Evolutionary conservation across 495 filamentous ascomycete genomes (phyloP).

Genomic region (Aspergillus steynii): DNA sequence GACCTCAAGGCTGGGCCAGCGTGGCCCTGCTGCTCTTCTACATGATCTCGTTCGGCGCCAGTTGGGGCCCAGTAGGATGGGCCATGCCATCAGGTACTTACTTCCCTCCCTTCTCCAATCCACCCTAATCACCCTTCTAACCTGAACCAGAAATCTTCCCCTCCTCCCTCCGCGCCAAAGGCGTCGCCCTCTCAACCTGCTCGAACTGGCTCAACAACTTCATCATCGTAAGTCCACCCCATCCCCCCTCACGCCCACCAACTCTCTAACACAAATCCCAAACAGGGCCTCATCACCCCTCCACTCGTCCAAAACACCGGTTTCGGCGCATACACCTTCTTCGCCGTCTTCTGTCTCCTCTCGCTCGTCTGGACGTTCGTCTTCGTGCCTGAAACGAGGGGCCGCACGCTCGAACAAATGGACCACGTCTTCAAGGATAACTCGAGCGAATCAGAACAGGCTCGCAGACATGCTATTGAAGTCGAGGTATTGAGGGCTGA

Average conservation of each 20-base stretch:
- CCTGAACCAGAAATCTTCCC: slow-evolving; percentile 46
- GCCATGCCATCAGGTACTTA: slow-evolving; percentile 42
- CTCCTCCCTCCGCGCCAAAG: slow-evolving; percentile 52
- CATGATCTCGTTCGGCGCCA: slow-evolving; percentile 49
- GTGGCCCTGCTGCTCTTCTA: slow-evolving; percentile 50
- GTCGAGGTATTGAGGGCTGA: slow-evolving; percentile 28
- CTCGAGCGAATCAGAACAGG: slow-evolving; percentile 39
- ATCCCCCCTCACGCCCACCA: too few species aligned
- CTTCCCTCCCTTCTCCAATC: background rate
- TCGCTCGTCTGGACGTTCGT: slow-evolving; percentile 53
- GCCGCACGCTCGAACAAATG: slow-evolving; percentile 59
- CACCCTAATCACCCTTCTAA: background rate
- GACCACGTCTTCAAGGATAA: slow-evolving; percentile 54
- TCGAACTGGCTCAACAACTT: slow-evolving; percentile 61
- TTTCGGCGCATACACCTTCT: slow-evolving; percentile 58
- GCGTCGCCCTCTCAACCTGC: slow-evolving; percentile 52
- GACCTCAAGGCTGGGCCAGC: slow-evolving; percentile 48
- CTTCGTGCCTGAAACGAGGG: slow-evolving; percentile 60
- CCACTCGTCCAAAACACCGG: slow-evolving; percentile 55
- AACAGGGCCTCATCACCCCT: slow-evolving; percentile 51
- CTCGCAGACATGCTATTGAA: slow-evolving; percentile 40
- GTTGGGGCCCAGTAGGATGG: slow-evolving; percentile 50
- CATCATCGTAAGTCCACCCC: slow-evolving; percentile 42
- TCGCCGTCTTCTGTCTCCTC: slow-evolving; percentile 58
- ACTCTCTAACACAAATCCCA: slow-evolving; percentile 3